Base-by-base conservation (phyloP, 495 filamentous ascomycete species). In the Hypoxylon trugodes region DNA sequence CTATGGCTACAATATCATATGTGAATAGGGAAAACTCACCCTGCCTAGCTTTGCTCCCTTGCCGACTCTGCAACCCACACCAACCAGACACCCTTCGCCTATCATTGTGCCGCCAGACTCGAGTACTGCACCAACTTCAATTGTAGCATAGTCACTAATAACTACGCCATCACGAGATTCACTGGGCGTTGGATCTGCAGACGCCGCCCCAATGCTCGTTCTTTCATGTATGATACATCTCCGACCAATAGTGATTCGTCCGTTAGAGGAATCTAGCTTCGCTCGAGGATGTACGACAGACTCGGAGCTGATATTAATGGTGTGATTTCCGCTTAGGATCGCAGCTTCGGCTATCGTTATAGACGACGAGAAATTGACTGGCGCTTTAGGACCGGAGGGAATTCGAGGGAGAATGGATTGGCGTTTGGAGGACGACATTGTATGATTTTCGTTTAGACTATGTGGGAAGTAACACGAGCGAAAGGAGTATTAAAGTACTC, bases 261-360 rank as follows among this genome's bases (percentile, higher is more conserved):
- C 93, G 40, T 83, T 77, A 33, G 81, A 78, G 1, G 89, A 86
- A 66, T 88, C 86, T 65, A 97, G 78, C 45, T 83, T 82, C 0
- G 86, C 83, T 54, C 91, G 89, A 1, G 93, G 93, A 75, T 97
- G 93, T 53, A 97, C 78, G n/a, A 96, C 84, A 12, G 84, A 87
- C 69, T 90, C 85, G 28, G 84, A 76, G 57, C 85, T 85, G 65
- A 96, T 85, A 36, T 81, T 84, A 54, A 97, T 89, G 12, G 82
- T 81, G 74, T 92, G 80, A 2, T 82, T 86, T 19, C 93, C 93
- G 4, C 85, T 85, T 55, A 96, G 79, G 6, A 86, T 68, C 5
- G 88, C 89, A n/a, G 86, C 85, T 62, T 94, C 90, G 69, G 91
- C 83, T 70, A 97, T 88, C 38, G 86, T 86, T 56, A 90, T 80